A percentile compares a stretch with the other conserved stretches of the same genome.
phyloP scores from a whole-genome alignment of 371 early-diverging fungal species.

The Circinella minor region DNA sequence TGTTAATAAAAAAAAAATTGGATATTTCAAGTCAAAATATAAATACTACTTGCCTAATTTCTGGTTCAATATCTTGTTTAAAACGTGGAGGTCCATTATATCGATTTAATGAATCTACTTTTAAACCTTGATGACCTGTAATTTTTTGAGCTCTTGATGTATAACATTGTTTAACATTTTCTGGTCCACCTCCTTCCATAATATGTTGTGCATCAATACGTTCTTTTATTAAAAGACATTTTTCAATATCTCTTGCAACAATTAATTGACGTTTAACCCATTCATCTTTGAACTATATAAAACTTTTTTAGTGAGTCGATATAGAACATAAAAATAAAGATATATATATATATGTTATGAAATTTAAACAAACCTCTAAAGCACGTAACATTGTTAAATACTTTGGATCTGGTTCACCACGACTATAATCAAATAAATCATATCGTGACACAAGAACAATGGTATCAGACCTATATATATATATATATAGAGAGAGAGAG shows the following conservation, averaged over 20 bases:
- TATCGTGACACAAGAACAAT: conserved; percentile 65
- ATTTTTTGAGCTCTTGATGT: conserved; percentile 69
- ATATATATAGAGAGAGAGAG: too few species aligned
- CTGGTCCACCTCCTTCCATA: conserved; percentile 65
- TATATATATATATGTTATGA: too few species aligned
- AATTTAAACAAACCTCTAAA: conserved; percentile 52
- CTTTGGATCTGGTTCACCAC: conserved; percentile 70
- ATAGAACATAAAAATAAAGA: too few species aligned
- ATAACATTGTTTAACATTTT: conserved; percentile 73
- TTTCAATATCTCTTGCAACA: conserved; percentile 75
- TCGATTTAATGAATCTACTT: conserved; percentile 38
- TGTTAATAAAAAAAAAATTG: too few species aligned
- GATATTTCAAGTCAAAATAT: too few species aligned
- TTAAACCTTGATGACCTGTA: conserved; percentile 59
- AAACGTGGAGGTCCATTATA: conserved; percentile 53
- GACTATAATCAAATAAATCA: conserved; percentile 72
- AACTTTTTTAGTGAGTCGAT: neutral
- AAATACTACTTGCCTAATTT: conserved; percentile 41
- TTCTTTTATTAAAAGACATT: conserved; percentile 73
- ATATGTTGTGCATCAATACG: conserved; percentile 77
- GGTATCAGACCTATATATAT: neutral
- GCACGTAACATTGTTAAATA: conserved; percentile 74
- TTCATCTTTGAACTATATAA: conserved; percentile 61
- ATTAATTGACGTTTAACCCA: conserved; percentile 83
- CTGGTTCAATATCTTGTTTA: conserved; percentile 42